Evolutionary conservation across 2,329 filamentous ascomycete genomes (phyloP).

Genomic region (Cadophora gregata): DNA sequence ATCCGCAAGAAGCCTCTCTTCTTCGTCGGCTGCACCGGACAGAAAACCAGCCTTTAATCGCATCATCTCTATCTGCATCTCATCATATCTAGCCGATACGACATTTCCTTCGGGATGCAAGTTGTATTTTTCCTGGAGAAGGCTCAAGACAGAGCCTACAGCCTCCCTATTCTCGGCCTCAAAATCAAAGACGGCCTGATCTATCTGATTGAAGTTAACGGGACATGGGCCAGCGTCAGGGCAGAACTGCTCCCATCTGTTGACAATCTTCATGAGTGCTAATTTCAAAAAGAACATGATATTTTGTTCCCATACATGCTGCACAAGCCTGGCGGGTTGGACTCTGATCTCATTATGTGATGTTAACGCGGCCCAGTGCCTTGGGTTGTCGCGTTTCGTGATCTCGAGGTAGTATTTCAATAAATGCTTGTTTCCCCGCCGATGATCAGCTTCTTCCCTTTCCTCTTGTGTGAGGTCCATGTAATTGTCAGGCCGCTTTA

Average conservation of each 20-base stretch:
- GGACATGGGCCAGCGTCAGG: neutral
- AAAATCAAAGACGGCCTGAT: neutral
- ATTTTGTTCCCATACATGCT: neutral
- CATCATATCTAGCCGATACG: constrained; percentile 18
- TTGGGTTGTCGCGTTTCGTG: neutral
- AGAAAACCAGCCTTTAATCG: constrained; percentile 14
- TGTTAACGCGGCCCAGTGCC: neutral
- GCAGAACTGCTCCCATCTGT: neutral
- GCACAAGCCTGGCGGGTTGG: neutral
- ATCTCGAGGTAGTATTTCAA: neutral
- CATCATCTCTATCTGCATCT: constrained; percentile 21
- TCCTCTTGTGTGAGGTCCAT: constrained; percentile 1
- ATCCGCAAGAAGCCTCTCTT: constrained; percentile 13
- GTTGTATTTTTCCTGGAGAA: constrained; percentile 22
- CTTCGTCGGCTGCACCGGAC: constrained; percentile 19
- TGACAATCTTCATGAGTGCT: neutral
- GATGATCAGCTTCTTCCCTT: constrained; percentile 21
- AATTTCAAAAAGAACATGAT: neutral
- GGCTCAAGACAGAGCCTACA: constrained; percentile 15
- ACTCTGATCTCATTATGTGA: neutral
- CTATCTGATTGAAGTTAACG: neutral
- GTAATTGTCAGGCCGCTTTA: neutral
- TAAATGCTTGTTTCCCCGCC: neutral
- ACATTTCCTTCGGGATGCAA: constrained; percentile 22
- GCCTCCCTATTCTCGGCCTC: constrained; percentile 21